These are phyloP conservation scores for Zymoseptoria crescenta DNA, from an alignment of 2,329 filamentous ascomycete genomes.

Conservation along the genomic window DNA sequence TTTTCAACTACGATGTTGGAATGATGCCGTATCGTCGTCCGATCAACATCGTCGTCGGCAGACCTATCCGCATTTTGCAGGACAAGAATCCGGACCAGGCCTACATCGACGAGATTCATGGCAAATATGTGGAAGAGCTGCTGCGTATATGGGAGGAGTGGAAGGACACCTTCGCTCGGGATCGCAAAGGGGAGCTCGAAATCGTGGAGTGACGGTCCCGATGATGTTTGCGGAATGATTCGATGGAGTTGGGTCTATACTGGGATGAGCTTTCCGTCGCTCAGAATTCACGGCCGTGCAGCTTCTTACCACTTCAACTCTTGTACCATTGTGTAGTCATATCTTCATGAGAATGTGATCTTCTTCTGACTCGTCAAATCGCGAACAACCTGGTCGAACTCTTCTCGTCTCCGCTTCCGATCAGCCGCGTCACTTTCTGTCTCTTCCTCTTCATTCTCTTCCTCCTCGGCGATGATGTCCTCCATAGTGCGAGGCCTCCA, in stretches of 20 bases:
- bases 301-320: background rate
- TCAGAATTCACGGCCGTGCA: background rate
- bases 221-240: background rate
- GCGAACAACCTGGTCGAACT: slow-evolving; percentile 70
- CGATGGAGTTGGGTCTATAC: background rate
- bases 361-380: slow-evolving; percentile 65
- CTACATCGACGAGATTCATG: slow-evolving; percentile 75
- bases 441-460: slow-evolving; percentile 36
- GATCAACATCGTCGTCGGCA: slow-evolving; percentile 82
- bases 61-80: slow-evolving; percentile 64
- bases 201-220: slow-evolving; percentile 47
- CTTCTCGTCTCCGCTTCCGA: slow-evolving; percentile 65
- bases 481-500: slow-evolving; percentile 61
- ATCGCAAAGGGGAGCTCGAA: slow-evolving; percentile 57
- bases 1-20: slow-evolving; percentile 97
- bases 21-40: slow-evolving; percentile 87
- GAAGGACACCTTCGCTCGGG: slow-evolving; percentile 65
- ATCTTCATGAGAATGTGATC: slow-evolving; percentile 45
- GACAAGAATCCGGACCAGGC: slow-evolving; percentile 58
- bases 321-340: background rate
- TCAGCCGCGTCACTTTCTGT: slow-evolving; percentile 34
- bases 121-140: slow-evolving; percentile 67
- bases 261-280: background rate
- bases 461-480: slow-evolving; percentile 36
- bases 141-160: slow-evolving; percentile 66